These are phyloP conservation scores for Wallemia ichthyophaga DNA, from an alignment of 1,284 basidiomycete species.

Conservation along the genomic window DNA sequence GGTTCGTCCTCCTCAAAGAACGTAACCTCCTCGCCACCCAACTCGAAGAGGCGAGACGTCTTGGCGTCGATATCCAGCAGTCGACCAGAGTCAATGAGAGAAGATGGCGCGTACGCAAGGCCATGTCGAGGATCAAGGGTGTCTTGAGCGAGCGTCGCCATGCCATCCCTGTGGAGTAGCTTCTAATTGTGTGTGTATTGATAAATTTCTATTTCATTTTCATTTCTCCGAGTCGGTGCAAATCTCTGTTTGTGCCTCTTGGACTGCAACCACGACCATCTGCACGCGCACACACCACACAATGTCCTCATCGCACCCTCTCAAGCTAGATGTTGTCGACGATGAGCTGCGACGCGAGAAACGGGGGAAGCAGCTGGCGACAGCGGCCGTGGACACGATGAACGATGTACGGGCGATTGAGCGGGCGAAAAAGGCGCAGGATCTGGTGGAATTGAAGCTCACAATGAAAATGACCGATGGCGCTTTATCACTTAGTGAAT, in stretches of 20 bases:
- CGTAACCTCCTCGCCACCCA: slow-evolving; percentile 71
- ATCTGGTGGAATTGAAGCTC: background rate
- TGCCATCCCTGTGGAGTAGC: slow-evolving; percentile 37
- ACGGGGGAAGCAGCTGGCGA: background rate
- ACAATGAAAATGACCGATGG: background rate
- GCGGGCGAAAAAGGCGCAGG: background rate
- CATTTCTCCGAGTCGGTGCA: too few species aligned
- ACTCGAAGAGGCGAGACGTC: slow-evolving; percentile 34
- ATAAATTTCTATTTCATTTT: too few species aligned
- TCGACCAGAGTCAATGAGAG: slow-evolving; percentile 7
- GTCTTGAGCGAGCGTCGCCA: slow-evolving; percentile 71
- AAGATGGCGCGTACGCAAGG: slow-evolving; percentile 26
- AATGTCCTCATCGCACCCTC: too few species aligned
- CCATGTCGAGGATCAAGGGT: slow-evolving; percentile 88
- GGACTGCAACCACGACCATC: background rate
- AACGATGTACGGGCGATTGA: background rate
- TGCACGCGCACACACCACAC: background rate
- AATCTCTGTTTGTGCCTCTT: too few species aligned
- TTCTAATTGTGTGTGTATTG: slow-evolving; percentile 16
- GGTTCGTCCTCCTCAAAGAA: slow-evolving; percentile 67
- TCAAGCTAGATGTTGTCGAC: too few species aligned
- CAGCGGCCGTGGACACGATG: background rate
- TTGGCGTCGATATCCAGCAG: slow-evolving; percentile 19
- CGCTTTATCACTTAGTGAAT: background rate
- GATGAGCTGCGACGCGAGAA: background rate